Evolutionary conservation across 345 rosid genomes (phyloP), one percentile per base, ranked within the genome.

Genomic region (Fremontodendron californicum): DNA sequence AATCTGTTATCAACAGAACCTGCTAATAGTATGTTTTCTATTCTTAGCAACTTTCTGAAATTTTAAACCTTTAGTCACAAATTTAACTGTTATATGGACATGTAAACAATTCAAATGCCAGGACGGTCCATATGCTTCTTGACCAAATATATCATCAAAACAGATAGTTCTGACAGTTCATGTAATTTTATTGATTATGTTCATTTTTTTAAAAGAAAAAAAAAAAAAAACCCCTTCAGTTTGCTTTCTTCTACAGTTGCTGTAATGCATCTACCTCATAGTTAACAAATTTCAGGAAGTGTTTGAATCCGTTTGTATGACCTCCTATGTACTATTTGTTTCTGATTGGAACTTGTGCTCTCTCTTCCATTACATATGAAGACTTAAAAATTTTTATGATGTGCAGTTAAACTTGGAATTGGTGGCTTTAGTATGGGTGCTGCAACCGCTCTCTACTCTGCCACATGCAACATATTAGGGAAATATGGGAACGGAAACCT

Each of bases 361-460:
- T 13, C 25, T 8, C 49, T 3, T 6, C 40, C 40, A 1, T n/a
- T n/a, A n/a, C n/a, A 9, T 31, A 11, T 33, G 35, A 33, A 33
- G 35, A 3, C 35, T 3, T 33, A 33, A 33, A 25, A 7, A 10
- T 43, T 23, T 74, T n/a, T n/a, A n/a, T 68, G 35, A 33, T 37
- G 33, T 79, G 82, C 80, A 88, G 89, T 88, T 76, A 84, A 79
- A 82, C 84, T 88, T 74, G 94, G 93, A 55, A 81, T 92, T 52
- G 94, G 94, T 68, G 97, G 97, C 65, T 92, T 92, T 83, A 90
- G 97, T 71, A 90, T 92, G 93, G 94, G 94, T 79, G 92, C 94
- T 71, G 93, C 97, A 68, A 80, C 77, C 29, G 90, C 94, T 55
- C 91, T 90, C 39, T 84, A 89, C 83, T 90, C 94, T 62, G 89